Evolutionary conservation across 1,139 yeast genomes (phyloP), one percentile per base, ranked within the genome.

Genomic region (Taphrina flavorubra): DNA sequence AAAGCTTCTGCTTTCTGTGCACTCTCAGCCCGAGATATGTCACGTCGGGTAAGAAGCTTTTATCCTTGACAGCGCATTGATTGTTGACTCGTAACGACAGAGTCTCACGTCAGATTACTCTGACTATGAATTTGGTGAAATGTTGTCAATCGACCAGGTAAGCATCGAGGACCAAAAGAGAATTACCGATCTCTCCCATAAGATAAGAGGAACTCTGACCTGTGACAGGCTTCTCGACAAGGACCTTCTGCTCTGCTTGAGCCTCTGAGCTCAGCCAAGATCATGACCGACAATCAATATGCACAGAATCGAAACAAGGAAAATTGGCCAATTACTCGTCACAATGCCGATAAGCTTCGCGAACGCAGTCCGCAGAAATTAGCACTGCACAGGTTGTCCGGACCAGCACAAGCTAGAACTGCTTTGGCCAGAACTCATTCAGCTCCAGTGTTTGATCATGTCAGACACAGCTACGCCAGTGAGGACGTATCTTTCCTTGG

Each of bases 401-500:
- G 37, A 20, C 4, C 36, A 20, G n/a, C 55, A 49, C 34, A 49
- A 11, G 31, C 55, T 49, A 49, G 37, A n/a, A 53, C 14, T 8
- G 20, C 25, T 8, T 25, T 37, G 57, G 11, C 20, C 57, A 37
- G 42, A 16, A 53, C 42, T 10, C 42, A 34, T 8, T 53, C 57
- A 13, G 42, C 40, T 37, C 42, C 57, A 6, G 13, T 34, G 25
- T 34, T 34, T 53, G 57, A 34, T 14, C 56, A 51, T 6, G 34
- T n/a, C 42, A 53, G 57, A 18, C 20, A 34, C 42, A 25, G 14
- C 11, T 53, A 34, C 14, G 20, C 42, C n/a, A 16, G n/a, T 11
- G 57, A 53, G 42, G 57, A 53, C 16, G 16, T 53, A 16, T 53
- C 57, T 1, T 53, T 53, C 42, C 57, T 53, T 6, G 57, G 57